Conservation (phyloP, 176 grass and related monocot genomes). For the Avena insularis region DNA sequence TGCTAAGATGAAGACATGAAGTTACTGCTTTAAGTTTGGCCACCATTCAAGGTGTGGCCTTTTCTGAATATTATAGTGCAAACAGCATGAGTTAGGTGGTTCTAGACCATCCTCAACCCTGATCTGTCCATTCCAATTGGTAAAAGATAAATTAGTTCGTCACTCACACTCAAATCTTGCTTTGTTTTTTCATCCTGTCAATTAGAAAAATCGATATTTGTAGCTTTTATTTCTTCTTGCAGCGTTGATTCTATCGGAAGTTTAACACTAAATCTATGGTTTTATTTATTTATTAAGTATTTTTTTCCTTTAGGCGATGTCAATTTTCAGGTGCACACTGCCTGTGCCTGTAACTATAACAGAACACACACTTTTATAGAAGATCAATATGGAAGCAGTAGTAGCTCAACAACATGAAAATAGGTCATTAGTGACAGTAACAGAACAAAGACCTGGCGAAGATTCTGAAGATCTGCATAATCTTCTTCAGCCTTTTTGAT, state of each 20-base stretch:
- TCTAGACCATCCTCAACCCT: not conserved
- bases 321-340: constrained; percentile 3
- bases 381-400: not conserved
- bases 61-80: not conserved
- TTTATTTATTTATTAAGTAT: constrained; percentile 5
- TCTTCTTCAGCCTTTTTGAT: constrained; percentile 81
- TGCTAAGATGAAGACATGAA: not conserved
- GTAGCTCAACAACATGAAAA: constrained; percentile 20
- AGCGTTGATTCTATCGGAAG: constrained; percentile 5
- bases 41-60: not conserved
- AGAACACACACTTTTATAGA: not conserved
- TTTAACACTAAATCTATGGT: not conserved
- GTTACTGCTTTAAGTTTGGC: constrained; percentile 12
- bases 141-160: not conserved
- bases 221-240: constrained; percentile 3
- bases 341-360: constrained; percentile 1
- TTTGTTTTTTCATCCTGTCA: constrained; percentile 1
- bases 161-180: not conserved
- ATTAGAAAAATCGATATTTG: not conserved
- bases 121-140: not conserved
- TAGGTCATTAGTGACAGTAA: constrained; percentile 9
- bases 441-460: constrained; percentile 64
- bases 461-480: constrained; percentile 60
- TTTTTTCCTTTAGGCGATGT: not conserved
- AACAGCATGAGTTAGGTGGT: not conserved